phyloP scores from a whole-genome alignment of 176 grass and related monocot genomes.

The Saccharum officinarum region DNA sequence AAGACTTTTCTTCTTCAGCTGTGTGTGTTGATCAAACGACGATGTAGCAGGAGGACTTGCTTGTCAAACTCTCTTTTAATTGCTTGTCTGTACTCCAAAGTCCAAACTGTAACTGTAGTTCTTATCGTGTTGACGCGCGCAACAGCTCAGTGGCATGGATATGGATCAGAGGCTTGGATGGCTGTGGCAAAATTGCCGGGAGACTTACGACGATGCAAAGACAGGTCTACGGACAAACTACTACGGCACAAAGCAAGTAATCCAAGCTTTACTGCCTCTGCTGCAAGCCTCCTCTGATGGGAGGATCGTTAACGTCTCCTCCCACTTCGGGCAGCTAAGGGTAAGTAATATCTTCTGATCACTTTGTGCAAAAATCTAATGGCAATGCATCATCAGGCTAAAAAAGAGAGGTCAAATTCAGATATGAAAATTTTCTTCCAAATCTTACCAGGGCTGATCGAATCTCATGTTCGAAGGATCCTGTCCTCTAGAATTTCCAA shows the following conservation, averaged over 20 bases:
- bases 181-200: neutral
- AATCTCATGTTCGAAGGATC: neutral
- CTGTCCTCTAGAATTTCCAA: neutral
- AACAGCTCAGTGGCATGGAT: slow-evolving; percentile 29
- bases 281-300: slow-evolving; percentile 46
- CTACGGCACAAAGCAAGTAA: slow-evolving; percentile 53
- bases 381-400: neutral
- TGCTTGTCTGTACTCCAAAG: too few relatives aligned
- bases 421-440: neutral
- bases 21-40: neutral
- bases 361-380: neutral
- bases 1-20: neutral
- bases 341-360: neutral
- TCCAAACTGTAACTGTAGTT: neutral
- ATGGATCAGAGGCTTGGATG: neutral
- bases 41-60: neutral
- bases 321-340: slow-evolving; percentile 37
- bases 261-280: slow-evolving; percentile 46
- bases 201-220: slow-evolving; percentile 52
- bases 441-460: neutral
- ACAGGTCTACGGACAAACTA: slow-evolving; percentile 61
- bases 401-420: too few relatives aligned
- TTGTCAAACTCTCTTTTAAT: neutral
- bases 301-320: slow-evolving; percentile 65
- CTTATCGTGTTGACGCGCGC: neutral